These are phyloP conservation scores for Neurospora tetrasperma DNA, from an alignment of 495 filamentous ascomycete species.

Conservation along the genomic window DNA sequence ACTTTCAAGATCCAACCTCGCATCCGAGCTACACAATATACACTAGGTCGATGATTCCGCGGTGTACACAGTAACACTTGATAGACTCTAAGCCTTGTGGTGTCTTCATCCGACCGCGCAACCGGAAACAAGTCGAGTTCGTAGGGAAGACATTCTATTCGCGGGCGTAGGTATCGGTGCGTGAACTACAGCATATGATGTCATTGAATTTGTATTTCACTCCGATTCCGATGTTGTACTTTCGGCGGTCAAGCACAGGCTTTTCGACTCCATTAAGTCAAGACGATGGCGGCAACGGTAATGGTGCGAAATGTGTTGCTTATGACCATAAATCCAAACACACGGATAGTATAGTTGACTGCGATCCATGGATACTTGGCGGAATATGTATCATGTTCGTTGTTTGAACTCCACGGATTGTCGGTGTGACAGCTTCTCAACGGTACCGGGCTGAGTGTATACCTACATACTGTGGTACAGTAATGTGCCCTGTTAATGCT, in stretches of 20 bases:
- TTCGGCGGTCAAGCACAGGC: not conserved
- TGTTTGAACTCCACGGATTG: not conserved
- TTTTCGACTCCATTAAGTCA: not conserved
- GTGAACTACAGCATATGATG: not conserved
- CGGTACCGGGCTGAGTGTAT: not conserved
- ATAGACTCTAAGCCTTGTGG: not conserved
- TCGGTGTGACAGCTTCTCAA: not conserved
- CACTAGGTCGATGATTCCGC: not conserved
- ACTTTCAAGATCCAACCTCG: not conserved
- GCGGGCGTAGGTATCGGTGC: not conserved
- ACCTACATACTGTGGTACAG: too few relatives aligned
- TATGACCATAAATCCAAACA: not conserved
- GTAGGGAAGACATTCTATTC: not conserved
- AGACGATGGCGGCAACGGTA: not conserved
- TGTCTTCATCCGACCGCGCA: not conserved
- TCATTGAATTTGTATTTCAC: not conserved
- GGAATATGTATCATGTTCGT: not conserved
- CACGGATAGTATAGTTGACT: not conserved
- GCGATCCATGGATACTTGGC: not conserved
- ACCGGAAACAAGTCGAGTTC: not conserved
- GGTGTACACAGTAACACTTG: not conserved
- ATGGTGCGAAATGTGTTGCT: not conserved
- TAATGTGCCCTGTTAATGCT: too few relatives aligned
- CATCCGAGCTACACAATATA: not conserved
- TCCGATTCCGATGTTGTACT: not conserved